Percentiles rank a stretch among this genome's conserved stretches.
Conservation (phyloP, 768 basidiomycete species). For the Gloeopeniophorella convolvens region DNA sequence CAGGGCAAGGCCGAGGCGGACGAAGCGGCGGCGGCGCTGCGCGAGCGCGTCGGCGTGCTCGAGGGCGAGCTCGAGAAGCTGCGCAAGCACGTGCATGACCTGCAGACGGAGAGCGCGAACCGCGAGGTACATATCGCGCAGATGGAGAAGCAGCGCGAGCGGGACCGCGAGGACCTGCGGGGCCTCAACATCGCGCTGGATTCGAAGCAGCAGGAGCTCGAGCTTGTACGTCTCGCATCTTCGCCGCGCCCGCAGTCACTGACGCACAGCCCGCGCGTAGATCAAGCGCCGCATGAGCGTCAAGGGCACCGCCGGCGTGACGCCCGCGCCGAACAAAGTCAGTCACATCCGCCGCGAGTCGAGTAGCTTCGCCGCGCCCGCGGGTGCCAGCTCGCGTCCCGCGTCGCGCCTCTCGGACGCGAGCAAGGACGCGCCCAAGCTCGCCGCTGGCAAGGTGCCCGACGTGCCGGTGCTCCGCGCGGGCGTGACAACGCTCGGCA, state of each 20-base stretch:
- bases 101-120: conserved; percentile 78
- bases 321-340: conserved; percentile 13
- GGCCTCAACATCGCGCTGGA: conserved; percentile 91
- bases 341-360: conserved; percentile 19
- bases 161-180: conserved; percentile 69
- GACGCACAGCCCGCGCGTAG: not conserved
- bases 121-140: conserved; percentile 78
- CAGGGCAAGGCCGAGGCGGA: conserved; percentile 52
- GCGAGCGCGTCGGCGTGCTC: conserved; percentile 44
- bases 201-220: conserved; percentile 91
- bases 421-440: conserved; percentile 14
- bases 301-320: conserved; percentile 16
- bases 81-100: conserved; percentile 54
- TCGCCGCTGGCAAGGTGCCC: conserved; percentile 6
- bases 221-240: conserved; percentile 52
- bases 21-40: conserved; percentile 39
- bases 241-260: not conserved
- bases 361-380: conserved; percentile 8
- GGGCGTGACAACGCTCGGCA: conserved; percentile 17
- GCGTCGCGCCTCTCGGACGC: conserved; percentile 20
- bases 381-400: conserved; percentile 10
- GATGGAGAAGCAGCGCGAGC: conserved; percentile 55
- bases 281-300: conserved; percentile 19
- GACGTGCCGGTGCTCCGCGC: not conserved
- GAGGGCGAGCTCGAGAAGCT: conserved; percentile 56